These are phyloP conservation scores for Adansonia digitata DNA, from an alignment of 345 rosid genomes.

Conservation along the genomic window DNA sequence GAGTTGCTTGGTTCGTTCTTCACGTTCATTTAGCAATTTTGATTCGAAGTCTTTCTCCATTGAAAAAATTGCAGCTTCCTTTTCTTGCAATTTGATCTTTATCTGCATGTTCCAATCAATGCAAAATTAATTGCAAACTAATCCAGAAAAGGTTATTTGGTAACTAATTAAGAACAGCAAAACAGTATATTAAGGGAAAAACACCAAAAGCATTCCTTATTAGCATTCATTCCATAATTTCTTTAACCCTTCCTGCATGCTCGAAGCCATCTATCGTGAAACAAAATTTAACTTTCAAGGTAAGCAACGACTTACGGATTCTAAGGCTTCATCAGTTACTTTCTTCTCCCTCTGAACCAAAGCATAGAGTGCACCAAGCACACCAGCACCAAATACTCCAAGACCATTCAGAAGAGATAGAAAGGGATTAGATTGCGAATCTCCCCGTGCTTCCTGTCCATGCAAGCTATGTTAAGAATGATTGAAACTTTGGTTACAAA, in stretches of 20 bases:
- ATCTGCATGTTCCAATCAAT: slow-evolving; percentile 45
- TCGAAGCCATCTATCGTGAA: slow-evolving; percentile 7
- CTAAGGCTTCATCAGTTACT: slow-evolving; percentile 45
- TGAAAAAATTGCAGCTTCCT: slow-evolving; percentile 49
- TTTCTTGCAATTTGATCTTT: slow-evolving; percentile 53
- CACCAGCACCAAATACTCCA: slow-evolving; percentile 65
- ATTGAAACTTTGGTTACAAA: not conserved
- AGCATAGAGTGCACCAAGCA: slow-evolving; percentile 86
- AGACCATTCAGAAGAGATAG: slow-evolving; percentile 66
- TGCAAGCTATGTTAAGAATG: slow-evolving; percentile 7
- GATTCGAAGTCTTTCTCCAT: slow-evolving; percentile 56
- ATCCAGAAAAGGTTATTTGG: not conserved
- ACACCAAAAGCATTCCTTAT: not conserved
- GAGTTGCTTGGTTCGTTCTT: slow-evolving; percentile 42
- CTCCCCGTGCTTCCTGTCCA: slow-evolving; percentile 42
- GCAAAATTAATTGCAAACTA: slow-evolving; percentile 9
- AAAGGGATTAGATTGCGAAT: slow-evolving; percentile 48
- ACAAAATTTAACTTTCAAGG: slow-evolving; percentile 8
- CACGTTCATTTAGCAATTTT: slow-evolving; percentile 55
- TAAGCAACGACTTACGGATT: slow-evolving; percentile 51
- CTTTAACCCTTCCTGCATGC: slow-evolving; percentile 10
- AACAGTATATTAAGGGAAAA: not conserved
- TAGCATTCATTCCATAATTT: not conserved
- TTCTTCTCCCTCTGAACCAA: slow-evolving; percentile 59
- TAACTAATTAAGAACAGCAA: not conserved